Conservation (phyloP, 352 stramenopile genomes). For the Globisporangium radiosum region DNA sequence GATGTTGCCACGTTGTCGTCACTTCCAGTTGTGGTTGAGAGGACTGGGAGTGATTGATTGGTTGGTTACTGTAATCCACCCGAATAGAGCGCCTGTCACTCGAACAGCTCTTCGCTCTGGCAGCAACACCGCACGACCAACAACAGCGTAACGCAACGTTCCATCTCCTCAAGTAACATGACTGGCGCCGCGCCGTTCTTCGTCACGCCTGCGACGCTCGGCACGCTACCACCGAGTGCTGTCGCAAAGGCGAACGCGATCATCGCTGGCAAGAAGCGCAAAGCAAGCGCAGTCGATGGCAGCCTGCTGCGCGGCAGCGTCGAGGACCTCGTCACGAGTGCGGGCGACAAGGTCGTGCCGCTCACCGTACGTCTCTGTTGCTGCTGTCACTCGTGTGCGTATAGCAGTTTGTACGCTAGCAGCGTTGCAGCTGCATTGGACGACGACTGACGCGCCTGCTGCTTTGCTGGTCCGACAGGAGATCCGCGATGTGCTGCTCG, state of each 20-base stretch:
- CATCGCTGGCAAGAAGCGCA: slow-evolving; percentile 14
- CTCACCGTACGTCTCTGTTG: slow-evolving; percentile 31
- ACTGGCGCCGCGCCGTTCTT: slow-evolving; percentile 40
- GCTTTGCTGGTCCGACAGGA: slow-evolving; percentile 21
- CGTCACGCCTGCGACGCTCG: slow-evolving; percentile 27
- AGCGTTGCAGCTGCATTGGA: not conserved
- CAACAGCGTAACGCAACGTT: not conserved
- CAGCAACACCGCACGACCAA: slow-evolving; percentile 4
- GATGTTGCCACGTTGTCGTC: slow-evolving; percentile 29
- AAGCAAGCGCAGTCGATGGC: slow-evolving; percentile 22
- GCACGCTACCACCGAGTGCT: not conserved
- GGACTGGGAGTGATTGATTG: not conserved
- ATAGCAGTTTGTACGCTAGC: not conserved
- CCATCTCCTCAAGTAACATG: slow-evolving; percentile 18
- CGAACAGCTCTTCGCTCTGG: no score
- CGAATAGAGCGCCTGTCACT: not conserved
- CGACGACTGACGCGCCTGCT: not conserved
- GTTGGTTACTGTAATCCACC: not conserved
- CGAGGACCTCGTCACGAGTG: slow-evolving; percentile 28
- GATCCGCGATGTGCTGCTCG: slow-evolving; percentile 56
- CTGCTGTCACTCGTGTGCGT: not conserved
- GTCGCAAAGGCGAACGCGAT: not conserved
- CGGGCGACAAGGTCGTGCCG: slow-evolving; percentile 29
- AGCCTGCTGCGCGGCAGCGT: slow-evolving; percentile 27
- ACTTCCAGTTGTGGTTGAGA: slow-evolving; percentile 45